phyloP scores from a whole-genome alignment of 1,284 basidiomycete genomes.

The Naganishia sp. region DNA sequence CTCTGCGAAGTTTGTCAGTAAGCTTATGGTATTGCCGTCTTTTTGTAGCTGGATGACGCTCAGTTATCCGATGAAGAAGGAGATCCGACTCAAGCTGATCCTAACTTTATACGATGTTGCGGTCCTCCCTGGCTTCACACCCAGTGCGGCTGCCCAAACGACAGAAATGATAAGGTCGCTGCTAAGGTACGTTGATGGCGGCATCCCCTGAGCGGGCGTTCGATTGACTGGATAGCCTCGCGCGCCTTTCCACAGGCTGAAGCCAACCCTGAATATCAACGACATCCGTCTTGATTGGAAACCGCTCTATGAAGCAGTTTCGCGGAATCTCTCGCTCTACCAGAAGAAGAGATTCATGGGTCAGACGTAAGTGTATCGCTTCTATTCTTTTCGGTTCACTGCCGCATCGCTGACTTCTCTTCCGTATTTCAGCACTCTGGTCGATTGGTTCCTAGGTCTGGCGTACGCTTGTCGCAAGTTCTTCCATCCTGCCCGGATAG shows the following conservation, averaged over 20 bases:
- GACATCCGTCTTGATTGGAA: slow-evolving; percentile 88
- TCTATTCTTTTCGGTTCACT: neutral
- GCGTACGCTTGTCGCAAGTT: slow-evolving; percentile 78
- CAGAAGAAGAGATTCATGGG: slow-evolving; percentile 78
- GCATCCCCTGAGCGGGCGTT: neutral
- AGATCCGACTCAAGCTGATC: slow-evolving; percentile 72
- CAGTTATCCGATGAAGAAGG: slow-evolving; percentile 80
- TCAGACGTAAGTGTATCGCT: slow-evolving; percentile 62
- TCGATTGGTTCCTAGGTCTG: slow-evolving; percentile 82
- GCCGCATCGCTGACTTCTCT: slow-evolving; percentile 8
- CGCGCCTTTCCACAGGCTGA: slow-evolving; percentile 61
- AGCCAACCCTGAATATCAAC: slow-evolving; percentile 71
- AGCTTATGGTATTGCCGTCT: slow-evolving; percentile 31
- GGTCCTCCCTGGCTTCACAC: slow-evolving; percentile 60
- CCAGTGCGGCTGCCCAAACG: slow-evolving; percentile 56
- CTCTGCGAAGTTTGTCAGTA: slow-evolving; percentile 29
- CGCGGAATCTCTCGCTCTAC: slow-evolving; percentile 68
- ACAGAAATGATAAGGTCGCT: slow-evolving; percentile 57
- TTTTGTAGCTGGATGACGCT: slow-evolving; percentile 70
- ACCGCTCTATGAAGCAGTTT: slow-evolving; percentile 76
- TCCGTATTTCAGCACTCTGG: slow-evolving; percentile 62
- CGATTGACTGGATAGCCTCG: neutral
- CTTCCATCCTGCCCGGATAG: slow-evolving; percentile 84
- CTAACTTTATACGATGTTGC: slow-evolving; percentile 72
- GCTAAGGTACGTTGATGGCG: slow-evolving; percentile 62